Conservation (phyloP, 345 rosid species). For the Durio zibethinus region DNA sequence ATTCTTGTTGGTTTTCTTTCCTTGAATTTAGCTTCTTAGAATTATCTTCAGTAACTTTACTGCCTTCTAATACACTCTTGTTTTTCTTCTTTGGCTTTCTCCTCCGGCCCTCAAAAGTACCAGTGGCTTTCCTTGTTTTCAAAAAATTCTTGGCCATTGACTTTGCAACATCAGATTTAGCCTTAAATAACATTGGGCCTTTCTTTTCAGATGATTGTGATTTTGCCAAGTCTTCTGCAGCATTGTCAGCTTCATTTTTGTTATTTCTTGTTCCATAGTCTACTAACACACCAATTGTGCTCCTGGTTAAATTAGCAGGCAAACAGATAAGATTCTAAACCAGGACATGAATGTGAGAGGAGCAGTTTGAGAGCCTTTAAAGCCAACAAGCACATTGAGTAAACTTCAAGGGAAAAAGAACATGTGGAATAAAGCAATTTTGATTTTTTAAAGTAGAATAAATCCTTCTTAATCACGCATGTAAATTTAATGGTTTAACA, state of each 20-base stretch:
- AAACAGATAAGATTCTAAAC: not conserved
- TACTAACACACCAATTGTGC: not conserved
- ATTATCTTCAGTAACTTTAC: slow-evolving; percentile 21
- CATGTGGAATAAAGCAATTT: not conserved
- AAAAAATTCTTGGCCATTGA: slow-evolving; percentile 25
- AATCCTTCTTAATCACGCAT: not conserved
- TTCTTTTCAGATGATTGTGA: too few species aligned
- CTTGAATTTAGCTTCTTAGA: slow-evolving; percentile 23
- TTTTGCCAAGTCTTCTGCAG: slow-evolving; percentile 26
- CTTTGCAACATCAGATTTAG: slow-evolving; percentile 41
- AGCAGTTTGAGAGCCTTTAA: not conserved
- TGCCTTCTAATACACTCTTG: slow-evolving; percentile 7
- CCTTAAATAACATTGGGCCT: slow-evolving; percentile 32
- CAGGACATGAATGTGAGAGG: not conserved
- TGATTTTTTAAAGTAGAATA: not conserved
- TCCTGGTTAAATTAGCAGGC: not conserved
- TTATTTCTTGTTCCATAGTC: slow-evolving; percentile 36
- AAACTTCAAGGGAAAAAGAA: not conserved
- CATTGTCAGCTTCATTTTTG: slow-evolving; percentile 22
- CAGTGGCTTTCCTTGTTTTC: slow-evolving; percentile 28
- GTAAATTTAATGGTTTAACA: not conserved
- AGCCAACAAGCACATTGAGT: not conserved
- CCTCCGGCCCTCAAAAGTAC: slow-evolving; percentile 10
- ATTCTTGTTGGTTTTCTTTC: slow-evolving; percentile 25
- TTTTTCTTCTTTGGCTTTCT: slow-evolving; percentile 26